Evolutionary conservation across 2,329 filamentous ascomycete genomes (phyloP).

Genomic region (Fusarium transvaalense): DNA sequence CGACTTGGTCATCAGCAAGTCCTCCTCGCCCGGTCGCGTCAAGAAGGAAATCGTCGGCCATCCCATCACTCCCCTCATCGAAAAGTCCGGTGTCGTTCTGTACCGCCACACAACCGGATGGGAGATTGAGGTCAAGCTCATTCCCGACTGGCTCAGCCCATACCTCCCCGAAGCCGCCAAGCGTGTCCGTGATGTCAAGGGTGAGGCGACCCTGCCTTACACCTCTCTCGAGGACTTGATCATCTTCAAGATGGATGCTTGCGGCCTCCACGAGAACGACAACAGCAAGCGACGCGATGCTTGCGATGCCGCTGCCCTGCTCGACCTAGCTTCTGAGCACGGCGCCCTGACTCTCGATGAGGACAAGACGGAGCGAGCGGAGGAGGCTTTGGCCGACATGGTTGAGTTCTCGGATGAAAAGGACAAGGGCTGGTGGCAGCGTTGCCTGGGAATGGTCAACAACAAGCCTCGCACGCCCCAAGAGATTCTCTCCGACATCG

Average conservation of each 20-base stretch:
- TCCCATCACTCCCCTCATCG: constrained; percentile 48
- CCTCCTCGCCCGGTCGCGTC: constrained; percentile 48
- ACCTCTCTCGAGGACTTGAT: constrained; percentile 47
- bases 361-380: constrained; percentile 44
- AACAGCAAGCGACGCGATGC: constrained; percentile 47
- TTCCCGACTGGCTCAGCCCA: constrained; percentile 50
- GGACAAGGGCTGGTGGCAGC: constrained; percentile 50
- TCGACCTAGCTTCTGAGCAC: constrained; percentile 47
- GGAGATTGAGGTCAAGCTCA: constrained; percentile 49
- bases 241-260: constrained; percentile 49
- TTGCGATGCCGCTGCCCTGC: constrained; percentile 44
- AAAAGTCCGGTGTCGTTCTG: constrained; percentile 44
- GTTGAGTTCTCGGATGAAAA: constrained; percentile 46
- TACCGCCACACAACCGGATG: constrained; percentile 46
- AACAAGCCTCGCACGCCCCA: constrained; percentile 45
- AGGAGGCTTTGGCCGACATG: constrained; percentile 46
- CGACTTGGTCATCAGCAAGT: constrained; percentile 50
- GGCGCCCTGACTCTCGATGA: constrained; percentile 45
- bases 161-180: constrained; percentile 46
- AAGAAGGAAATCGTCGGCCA: constrained; percentile 49
- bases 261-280: constrained; percentile 46
- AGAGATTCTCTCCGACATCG: constrained; percentile 49
- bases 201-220: constrained; percentile 43
- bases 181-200: constrained; percentile 39
- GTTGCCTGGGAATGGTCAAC: constrained; percentile 42